These are phyloP conservation scores for Solanum medicagineum DNA, from an alignment of 257 asterid genomes.

Conservation along the genomic window DNA sequence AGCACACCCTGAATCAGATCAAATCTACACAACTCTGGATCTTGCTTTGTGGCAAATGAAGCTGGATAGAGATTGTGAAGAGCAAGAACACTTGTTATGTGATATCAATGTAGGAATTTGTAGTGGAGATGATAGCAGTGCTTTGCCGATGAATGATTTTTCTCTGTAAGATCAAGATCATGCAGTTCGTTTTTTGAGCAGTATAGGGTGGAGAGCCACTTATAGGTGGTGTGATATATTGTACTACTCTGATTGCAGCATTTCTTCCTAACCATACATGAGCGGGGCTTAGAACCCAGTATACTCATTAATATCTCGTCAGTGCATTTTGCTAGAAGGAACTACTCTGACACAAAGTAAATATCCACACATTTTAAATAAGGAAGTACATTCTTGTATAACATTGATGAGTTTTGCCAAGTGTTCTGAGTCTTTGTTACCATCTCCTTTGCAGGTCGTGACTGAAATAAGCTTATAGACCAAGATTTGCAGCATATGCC, in stretches of 20 bases:
- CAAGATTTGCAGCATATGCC: background rate
- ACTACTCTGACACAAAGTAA: background rate
- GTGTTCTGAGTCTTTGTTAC: background rate
- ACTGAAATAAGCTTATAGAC: background rate
- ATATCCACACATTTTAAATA: background rate
- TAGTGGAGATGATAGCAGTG: background rate
- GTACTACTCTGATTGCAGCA: background rate
- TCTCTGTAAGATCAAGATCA: background rate
- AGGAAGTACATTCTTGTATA: background rate
- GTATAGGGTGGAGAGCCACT: background rate
- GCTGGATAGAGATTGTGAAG: constrained; percentile 12
- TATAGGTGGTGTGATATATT: background rate
- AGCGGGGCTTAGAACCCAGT: background rate
- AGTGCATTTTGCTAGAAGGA: background rate
- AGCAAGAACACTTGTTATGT: background rate
- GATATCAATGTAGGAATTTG: background rate
- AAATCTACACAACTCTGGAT: constrained; percentile 31
- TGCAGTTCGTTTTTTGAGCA: background rate
- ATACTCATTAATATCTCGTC: background rate
- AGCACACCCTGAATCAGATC: constrained; percentile 31
- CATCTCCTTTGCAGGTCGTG: background rate
- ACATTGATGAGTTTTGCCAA: background rate
- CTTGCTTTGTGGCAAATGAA: constrained; percentile 35
- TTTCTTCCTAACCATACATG: background rate
- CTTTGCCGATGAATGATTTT: background rate